Evolutionary conservation across 2,329 filamentous ascomycete genomes (phyloP).

Genomic region (Colletotrichum horii): DNA sequence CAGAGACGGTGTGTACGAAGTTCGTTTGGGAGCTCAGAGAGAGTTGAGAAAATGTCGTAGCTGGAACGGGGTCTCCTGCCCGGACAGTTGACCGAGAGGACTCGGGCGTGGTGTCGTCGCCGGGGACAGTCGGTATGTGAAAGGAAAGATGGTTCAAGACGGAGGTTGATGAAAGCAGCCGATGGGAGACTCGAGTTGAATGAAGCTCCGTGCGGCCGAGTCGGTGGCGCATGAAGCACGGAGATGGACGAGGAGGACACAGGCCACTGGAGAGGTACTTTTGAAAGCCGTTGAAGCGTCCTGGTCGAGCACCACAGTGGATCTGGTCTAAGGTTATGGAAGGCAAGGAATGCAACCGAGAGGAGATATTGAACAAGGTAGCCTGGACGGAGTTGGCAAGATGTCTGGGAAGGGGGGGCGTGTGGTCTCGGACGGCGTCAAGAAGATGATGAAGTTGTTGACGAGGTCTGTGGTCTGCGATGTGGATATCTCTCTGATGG

Average conservation of each 20-base stretch:
- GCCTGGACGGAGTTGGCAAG: not conserved
- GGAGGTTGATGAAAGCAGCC: not conserved
- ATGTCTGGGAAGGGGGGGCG: not conserved
- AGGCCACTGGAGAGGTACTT: not conserved
- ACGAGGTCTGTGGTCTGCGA: not conserved
- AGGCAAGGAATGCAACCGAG: not conserved
- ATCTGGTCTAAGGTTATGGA: not conserved
- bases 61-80: not conserved
- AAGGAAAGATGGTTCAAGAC: not conserved
- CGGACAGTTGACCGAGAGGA: not conserved
- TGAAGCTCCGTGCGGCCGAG: not conserved
- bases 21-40: not conserved
- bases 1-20: not conserved
- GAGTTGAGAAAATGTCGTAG: not conserved
- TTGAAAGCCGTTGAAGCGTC: not conserved
- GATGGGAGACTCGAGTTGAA: not conserved
- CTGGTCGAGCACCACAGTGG: not conserved
- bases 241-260: conserved; percentile 1
- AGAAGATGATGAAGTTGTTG: not conserved
- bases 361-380: not conserved
- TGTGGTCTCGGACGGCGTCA: not conserved
- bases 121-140: not conserved
- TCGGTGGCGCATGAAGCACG: not conserved
- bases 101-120: not conserved
- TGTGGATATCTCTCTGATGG: not conserved